Evolutionary conservation across 139 green algal genomes (phyloP), one percentile per base, ranked within the genome.

Genomic region (Trebouxia sp.): DNA sequence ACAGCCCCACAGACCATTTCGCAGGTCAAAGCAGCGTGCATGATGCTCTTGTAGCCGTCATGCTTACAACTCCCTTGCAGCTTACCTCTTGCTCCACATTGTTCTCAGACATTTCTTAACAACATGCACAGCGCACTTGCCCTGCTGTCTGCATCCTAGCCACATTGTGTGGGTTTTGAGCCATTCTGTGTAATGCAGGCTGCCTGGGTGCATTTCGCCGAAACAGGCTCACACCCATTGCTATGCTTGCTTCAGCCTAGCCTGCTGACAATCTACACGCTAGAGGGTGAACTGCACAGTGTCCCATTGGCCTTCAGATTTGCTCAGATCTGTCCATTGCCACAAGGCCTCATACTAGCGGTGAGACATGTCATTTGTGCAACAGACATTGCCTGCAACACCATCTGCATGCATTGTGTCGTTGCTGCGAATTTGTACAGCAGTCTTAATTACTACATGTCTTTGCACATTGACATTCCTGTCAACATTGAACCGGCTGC

Each of bases 241-340:
- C 84, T 94, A 47, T 93, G 90, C 83, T 70, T 94, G 70, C 90
- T 94, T 72, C 84, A 90, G 24, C n/a, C 47, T 5, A 30, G 42
- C 32, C 48, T 82, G 55, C 77, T 93, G 28, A 90, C 81, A 1
- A 84, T 86, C 9, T 84, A 84, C 45, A 80, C 79, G 0, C 35
- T 83, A 5, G 74, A 69, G 8, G 90, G 90, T 26, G 85, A 88
- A 50, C 28, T 87, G 28, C 78, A 90, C 30, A 83, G 85, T 41
- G 80, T 89, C 3, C 83, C 91, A 1, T 76, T 93, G 83, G 82
- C 87, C 1, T 76, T 76, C 26, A 43, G 65, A 3, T 83, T 88
- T 20, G 79, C 83, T 24, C 48, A 50, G 14, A 42, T 92, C 28
- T 90, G 84, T 80, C 84, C 90, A 5, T 76, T 92, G 55, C 82